Base-by-base conservation (phyloP, 441 rosid species). In the Raphanus hybrid region DNA sequence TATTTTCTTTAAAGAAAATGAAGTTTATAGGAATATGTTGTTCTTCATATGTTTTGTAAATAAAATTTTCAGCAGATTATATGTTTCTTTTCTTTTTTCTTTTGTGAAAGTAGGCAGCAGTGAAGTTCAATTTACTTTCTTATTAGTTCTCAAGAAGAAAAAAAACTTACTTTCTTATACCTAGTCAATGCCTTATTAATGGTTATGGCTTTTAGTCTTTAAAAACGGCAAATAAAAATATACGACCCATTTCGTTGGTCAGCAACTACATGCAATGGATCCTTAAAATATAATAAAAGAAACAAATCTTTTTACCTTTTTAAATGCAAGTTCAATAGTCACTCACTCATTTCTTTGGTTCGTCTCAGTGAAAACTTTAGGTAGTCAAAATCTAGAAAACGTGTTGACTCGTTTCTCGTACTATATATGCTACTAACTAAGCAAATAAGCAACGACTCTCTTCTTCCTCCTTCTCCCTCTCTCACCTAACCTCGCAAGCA, bases 341-440 rank as follows among this genome's bases (percentile, higher is more conserved):
- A 37, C 29, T 60, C 58, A 11, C 58, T 66, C 65, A 45, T 76
- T 73, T 14, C 37, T 63, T 20, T 37, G 15, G 45, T 79, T 74
- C 69, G 35, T 64, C 78, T 74, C 71, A 23, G 81, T 68, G 81
- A 78, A 78, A 74, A 74, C 57, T 15, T 74, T 78, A 59, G 16
- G n/a, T 65, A 75, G 79, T 79, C 79, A 79, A 74, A 74, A 64
- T 64, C 8, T 20, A 63, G 54, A 54, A 73, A 79, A 74, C 3
- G 64, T 74, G 62, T 74, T 64, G 64, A 78, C 76, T 78, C 73
- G 6, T 63, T 23, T 65, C 69, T 69, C 55, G 3, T 63, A 68
- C 35, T 64, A 74, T 78, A 78, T 74, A 67, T 72, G 27, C 27
- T 66, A 66, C 54, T 45, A 45, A 63, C 32, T 12, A 54, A 61